Evolutionary conservation across 1,139 yeast species (phyloP), one percentile per base, ranked within the genome.

Genomic region (Yamadazyma siamensis): DNA sequence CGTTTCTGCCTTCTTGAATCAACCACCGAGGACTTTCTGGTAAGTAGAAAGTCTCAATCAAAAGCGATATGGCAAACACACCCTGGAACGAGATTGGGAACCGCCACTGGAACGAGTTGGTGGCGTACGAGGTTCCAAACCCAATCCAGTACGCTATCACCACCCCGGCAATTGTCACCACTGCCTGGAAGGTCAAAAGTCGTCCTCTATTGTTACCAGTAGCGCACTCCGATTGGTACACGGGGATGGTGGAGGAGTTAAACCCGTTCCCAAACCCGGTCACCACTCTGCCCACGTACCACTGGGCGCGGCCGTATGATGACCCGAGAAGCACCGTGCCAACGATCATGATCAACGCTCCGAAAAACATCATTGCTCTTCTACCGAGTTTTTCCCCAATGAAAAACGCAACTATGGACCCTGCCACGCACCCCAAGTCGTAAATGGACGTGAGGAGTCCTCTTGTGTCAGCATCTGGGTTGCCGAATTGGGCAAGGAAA

Each of bases 21-120:
- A 68, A 50, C 71, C 73, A 69, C 39, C 75, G 57, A 4, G 77
- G 76, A 3, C 73, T 61, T 49, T 71, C 77, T 3, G 77, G 77
- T 12, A 65, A 49, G 29, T 49, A 40, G 25, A 46, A 38, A 29
- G 50, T 47, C 17, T 49, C 45, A 5, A 44, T 15, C 13, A 36
- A 27, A 28, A 59, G 46, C 17, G 54, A 45, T 23, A 53, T 40
- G 2, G 63, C 62, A 44, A 61, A 60, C 15, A 60, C 32, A 28
- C 56, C 46, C 36, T 60, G 66, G 45, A 69, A 60, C 1, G 71
- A 73, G 15, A 69, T 48, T 2, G 75, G 75, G 28, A 67, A 62
- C 40, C 75, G 54, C 65, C 61, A 40, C 27, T 43, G 34, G 24
- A 43, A 34, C 4, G 45, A 39, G 24, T 24, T 15, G 24, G 39